Evolutionary conservation across 2,329 filamentous ascomycete genomes (phyloP).

Genomic region (Fusarium luffae): DNA sequence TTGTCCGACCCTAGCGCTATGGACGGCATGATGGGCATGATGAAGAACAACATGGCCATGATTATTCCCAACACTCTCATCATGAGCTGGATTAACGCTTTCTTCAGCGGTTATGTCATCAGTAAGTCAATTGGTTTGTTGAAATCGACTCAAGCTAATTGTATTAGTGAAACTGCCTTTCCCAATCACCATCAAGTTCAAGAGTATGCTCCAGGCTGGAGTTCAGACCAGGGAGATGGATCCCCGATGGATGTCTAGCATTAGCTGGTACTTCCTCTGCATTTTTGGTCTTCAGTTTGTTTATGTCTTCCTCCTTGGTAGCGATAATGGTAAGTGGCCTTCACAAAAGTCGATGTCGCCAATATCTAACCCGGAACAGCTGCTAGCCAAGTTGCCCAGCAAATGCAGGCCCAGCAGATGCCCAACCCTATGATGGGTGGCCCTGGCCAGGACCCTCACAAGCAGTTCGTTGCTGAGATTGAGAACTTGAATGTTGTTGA

Average conservation of each 20-base stretch:
- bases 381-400: conserved; percentile 90
- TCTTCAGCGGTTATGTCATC: conserved; percentile 98
- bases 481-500: conserved; percentile 97
- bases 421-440: conserved; percentile 79
- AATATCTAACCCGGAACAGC: conserved; percentile 62
- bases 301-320: conserved; percentile 95
- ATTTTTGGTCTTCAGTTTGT: conserved; percentile 96
- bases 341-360: neutral
- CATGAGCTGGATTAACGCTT: conserved; percentile 99
- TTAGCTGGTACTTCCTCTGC: conserved; percentile 99
- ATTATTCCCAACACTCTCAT: conserved; percentile 99
- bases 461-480: conserved; percentile 90
- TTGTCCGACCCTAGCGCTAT: conserved; percentile 96
- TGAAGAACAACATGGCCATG: conserved; percentile 99
- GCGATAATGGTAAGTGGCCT: conserved; percentile 82
- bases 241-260: conserved; percentile 96
- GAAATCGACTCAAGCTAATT: conserved; percentile 30
- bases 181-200: conserved; percentile 97
- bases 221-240: conserved; percentile 97
- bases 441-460: conserved; percentile 93
- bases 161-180: conserved; percentile 90
- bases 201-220: conserved; percentile 98
- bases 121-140: conserved; percentile 63
- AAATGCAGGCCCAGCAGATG: conserved; percentile 77
- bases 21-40: conserved; percentile 99